These are phyloP conservation scores for Buddleja alternifolia DNA, from an alignment of 257 asterid genomes.

Conservation along the genomic window DNA sequence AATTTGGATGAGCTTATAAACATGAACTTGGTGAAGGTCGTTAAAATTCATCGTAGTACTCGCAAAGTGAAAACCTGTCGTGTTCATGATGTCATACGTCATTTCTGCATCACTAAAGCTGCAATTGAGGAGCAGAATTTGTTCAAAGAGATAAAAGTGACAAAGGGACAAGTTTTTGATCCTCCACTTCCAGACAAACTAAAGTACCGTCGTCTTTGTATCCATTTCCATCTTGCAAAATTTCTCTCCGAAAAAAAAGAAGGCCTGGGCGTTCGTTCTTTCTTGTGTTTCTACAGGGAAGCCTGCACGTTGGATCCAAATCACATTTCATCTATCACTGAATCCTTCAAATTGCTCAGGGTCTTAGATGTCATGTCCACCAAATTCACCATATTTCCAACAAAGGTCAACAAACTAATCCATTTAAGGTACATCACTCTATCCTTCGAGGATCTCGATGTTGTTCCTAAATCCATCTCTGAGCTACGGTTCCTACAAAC, in stretches of 20 bases:
- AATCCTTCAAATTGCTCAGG: slow-evolving; percentile 41
- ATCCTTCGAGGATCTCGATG: slow-evolving; percentile 2
- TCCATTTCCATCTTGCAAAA: slow-evolving; percentile 33
- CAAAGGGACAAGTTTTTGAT: slow-evolving; percentile 7
- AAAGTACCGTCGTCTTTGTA: slow-evolving; percentile 47
- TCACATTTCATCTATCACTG: slow-evolving; percentile 24
- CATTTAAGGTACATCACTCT: slow-evolving; percentile 54
- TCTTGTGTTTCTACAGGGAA: slow-evolving; percentile 36
- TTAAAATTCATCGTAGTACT: slow-evolving; percentile 23
- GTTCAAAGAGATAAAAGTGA: slow-evolving; percentile 40
- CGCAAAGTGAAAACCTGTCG: slow-evolving; percentile 46
- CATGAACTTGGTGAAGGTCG: slow-evolving; percentile 36
- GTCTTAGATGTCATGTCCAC: slow-evolving; percentile 42
- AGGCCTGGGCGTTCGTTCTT: slow-evolving; percentile 42
- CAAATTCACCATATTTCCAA: slow-evolving; percentile 36
- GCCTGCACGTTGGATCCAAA: slow-evolving; percentile 1
- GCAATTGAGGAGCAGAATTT: slow-evolving; percentile 27
- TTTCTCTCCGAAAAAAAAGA: slow-evolving; percentile 25
- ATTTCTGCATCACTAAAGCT: slow-evolving; percentile 45
- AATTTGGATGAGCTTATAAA: slow-evolving; percentile 28
- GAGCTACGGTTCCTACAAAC: slow-evolving; percentile 43
- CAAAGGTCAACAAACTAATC: slow-evolving; percentile 25
- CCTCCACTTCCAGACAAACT: slow-evolving; percentile 20
- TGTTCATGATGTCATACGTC: slow-evolving; percentile 42
- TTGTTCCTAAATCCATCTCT: slow-evolving; percentile 39